A percentile compares a stretch with the other conserved stretches of the same genome.
Conservation (phyloP, 305 asterid genomes). For the Plantago lanceolata region DNA sequence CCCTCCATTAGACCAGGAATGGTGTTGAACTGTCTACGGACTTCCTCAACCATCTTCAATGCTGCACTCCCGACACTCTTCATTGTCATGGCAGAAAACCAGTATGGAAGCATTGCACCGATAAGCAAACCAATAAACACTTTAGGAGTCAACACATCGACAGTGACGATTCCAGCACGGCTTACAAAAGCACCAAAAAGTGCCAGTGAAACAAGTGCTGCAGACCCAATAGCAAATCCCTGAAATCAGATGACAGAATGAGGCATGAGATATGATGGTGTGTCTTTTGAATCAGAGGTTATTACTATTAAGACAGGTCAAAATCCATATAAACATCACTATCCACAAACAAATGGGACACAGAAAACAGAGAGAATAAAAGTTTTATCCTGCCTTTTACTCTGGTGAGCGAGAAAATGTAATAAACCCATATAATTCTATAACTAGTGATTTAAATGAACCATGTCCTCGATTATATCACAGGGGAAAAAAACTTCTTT, state of each 20-base stretch:
- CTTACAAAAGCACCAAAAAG: conserved; percentile 85
- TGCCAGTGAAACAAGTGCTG: conserved; percentile 80
- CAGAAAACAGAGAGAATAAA: no score
- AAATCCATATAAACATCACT: no score
- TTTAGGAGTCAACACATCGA: conserved; percentile 74
- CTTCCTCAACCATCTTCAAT: conserved; percentile 85
- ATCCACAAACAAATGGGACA: no score
- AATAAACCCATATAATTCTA: no score
- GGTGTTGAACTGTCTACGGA: conserved; percentile 68
- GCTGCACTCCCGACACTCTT: conserved; percentile 91
- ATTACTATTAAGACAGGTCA: neutral
- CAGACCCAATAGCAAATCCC: conserved; percentile 91
- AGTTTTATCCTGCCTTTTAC: no score
- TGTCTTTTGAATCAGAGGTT: neutral
- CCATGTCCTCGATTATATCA: no score
- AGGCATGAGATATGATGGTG: neutral
- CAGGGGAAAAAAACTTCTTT: no score
- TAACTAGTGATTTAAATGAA: no score
- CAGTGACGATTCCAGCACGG: conserved; percentile 60
- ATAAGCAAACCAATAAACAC: conserved; percentile 69
- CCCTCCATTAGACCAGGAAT: conserved; percentile 84
- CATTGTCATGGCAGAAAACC: conserved; percentile 95
- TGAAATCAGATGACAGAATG: conserved; percentile 23
- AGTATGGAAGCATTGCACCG: conserved; percentile 85
- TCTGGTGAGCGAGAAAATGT: no score